phyloP scores from a whole-genome alignment of 2,329 filamentous ascomycete species.

The Diaporthe citrichinensis region DNA sequence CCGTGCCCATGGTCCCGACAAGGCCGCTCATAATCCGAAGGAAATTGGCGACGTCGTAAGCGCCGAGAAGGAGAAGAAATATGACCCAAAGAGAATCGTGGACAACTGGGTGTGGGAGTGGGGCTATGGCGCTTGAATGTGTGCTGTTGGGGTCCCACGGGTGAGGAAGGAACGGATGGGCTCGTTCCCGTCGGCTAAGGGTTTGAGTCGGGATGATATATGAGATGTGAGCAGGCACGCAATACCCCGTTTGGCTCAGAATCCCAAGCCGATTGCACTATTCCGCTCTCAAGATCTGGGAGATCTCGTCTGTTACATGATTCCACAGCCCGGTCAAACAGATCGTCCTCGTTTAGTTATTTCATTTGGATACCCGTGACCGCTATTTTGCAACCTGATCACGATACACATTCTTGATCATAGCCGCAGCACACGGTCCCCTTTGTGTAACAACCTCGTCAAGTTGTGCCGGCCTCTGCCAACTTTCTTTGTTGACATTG shows the following conservation, averaged over 20 bases:
- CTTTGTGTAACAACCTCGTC: constrained; percentile 3
- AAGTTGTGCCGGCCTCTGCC: neutral
- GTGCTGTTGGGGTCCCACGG: neutral
- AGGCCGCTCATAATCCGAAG: constrained; percentile 37
- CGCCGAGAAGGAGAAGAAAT: constrained; percentile 36
- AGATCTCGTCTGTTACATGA: neutral
- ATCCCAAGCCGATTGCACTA: neutral
- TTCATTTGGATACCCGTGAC: neutral
- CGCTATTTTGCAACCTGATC: neutral
- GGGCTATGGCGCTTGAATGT: constrained; percentile 18
- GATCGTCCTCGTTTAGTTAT: neutral
- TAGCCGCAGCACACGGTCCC: neutral
- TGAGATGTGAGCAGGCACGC: neutral
- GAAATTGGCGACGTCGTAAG: constrained; percentile 31
- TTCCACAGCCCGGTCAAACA: neutral
- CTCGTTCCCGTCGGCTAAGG: neutral
- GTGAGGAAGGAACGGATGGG: neutral
- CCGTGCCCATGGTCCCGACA: constrained; percentile 27
- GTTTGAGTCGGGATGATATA: neutral
- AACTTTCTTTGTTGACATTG: constrained; percentile 22
- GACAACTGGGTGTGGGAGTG: constrained; percentile 38
- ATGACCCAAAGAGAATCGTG: constrained; percentile 38
- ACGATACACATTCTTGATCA: neutral
- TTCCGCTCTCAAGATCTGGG: neutral
- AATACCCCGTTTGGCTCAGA: neutral